phyloP scores from a whole-genome alignment of 2,329 filamentous ascomycete species.

The Hymenoscyphus repandus region DNA sequence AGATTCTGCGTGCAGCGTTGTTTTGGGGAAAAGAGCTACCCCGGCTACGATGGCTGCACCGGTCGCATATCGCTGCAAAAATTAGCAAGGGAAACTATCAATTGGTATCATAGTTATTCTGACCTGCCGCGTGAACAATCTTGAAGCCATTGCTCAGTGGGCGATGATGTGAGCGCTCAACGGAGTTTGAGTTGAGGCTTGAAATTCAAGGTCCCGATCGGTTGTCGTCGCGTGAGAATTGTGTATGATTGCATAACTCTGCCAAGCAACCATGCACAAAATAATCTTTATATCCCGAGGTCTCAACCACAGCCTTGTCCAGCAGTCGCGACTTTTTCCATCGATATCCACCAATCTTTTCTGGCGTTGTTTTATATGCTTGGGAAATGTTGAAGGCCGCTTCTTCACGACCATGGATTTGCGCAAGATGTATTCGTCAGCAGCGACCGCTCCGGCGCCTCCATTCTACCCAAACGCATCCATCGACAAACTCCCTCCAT shows the following conservation, averaged over 20 bases:
- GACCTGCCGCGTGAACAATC: slow-evolving; percentile 47
- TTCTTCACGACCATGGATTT: slow-evolving; percentile 40
- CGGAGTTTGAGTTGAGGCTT: slow-evolving; percentile 13
- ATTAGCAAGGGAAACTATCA: slow-evolving; percentile 16
- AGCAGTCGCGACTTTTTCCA: not conserved
- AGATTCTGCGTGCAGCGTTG: slow-evolving; percentile 43
- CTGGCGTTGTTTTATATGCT: not conserved
- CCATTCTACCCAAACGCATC: not conserved
- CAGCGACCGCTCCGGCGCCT: slow-evolving; percentile 21
- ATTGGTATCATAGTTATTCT: slow-evolving; percentile 21
- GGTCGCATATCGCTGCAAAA: slow-evolving; percentile 40
- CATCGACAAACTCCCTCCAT: slow-evolving; percentile 10
- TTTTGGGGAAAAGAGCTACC: slow-evolving; percentile 41
- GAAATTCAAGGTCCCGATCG: slow-evolving; percentile 6
- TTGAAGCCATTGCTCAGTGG: slow-evolving; percentile 44
- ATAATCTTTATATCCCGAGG: slow-evolving; percentile 3
- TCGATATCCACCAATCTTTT: not conserved
- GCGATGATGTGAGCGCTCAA: slow-evolving; percentile 19
- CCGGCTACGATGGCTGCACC: slow-evolving; percentile 35
- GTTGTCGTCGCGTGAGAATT: slow-evolving; percentile 20
- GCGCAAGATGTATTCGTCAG: slow-evolving; percentile 40
- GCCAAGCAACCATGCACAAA: slow-evolving; percentile 17
- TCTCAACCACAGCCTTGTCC: not conserved
- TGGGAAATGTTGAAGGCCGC: slow-evolving; percentile 29
- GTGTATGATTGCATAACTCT: slow-evolving; percentile 14